These are phyloP conservation scores for Pelargonium citronellum DNA, from an alignment of 441 rosid genomes.

Conservation along the genomic window DNA sequence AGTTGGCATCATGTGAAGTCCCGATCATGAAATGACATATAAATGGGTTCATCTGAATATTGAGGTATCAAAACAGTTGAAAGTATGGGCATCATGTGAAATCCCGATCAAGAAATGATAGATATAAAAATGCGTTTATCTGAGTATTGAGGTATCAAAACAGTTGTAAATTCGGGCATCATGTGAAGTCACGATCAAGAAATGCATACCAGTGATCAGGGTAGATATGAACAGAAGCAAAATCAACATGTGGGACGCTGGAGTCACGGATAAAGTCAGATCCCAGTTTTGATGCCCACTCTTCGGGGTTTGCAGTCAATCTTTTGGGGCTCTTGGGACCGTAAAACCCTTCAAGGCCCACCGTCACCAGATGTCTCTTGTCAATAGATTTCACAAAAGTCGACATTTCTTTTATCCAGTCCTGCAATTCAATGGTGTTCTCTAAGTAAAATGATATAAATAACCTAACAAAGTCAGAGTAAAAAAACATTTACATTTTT, in stretches of 20 bases:
- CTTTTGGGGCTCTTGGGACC: constrained; percentile 79
- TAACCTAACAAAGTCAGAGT: too few relatives aligned
- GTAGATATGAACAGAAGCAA: constrained; percentile 89
- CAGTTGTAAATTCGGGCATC: neutral
- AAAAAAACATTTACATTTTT: too few relatives aligned
- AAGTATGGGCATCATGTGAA: neutral
- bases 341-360: constrained; percentile 92
- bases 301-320: constrained; percentile 63
- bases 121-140: constrained; percentile 20
- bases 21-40: too few relatives aligned
- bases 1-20: too few relatives aligned
- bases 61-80: too few relatives aligned
- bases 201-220: constrained; percentile 80
- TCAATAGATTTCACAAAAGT: constrained; percentile 75
- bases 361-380: constrained; percentile 71
- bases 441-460: too few relatives aligned
- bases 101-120: constrained; percentile 3
- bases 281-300: constrained; percentile 73
- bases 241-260: constrained; percentile 48
- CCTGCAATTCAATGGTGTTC: constrained; percentile 38
- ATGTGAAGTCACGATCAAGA: neutral
- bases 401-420: constrained; percentile 85
- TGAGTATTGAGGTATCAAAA: constrained; percentile 16
- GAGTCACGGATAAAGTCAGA: constrained; percentile 82
- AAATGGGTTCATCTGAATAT: too few relatives aligned